Percentiles rank a stretch among this genome's conserved stretches.
These are phyloP conservation scores for Fusarium devonianum DNA, from an alignment of 2,329 filamentous ascomycete genomes.

Conservation along the genomic window DNA sequence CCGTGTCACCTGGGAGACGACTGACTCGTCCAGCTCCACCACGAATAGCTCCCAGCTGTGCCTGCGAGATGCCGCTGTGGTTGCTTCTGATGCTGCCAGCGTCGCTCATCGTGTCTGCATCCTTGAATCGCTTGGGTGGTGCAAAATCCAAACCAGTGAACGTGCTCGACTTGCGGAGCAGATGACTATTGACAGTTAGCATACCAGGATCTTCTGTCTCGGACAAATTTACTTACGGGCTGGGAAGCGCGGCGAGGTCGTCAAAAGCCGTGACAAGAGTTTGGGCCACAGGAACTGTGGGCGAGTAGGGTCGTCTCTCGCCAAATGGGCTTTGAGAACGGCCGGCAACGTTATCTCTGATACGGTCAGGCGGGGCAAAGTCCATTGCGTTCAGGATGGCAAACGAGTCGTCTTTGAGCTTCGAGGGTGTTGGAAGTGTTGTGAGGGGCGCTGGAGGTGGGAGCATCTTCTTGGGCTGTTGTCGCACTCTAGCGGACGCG, in stretches of 20 bases:
- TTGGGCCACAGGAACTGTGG: conserved; percentile 75
- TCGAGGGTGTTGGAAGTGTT: conserved; percentile 83
- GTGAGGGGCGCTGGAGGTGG: conserved; percentile 78
- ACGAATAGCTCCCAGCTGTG: conserved; percentile 75
- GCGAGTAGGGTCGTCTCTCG: conserved; percentile 75
- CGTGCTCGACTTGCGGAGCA: conserved; percentile 77
- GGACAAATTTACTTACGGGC: conserved; percentile 73
- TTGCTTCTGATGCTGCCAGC: conserved; percentile 73
- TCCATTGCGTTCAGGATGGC: conserved; percentile 74
- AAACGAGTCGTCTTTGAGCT: conserved; percentile 83
- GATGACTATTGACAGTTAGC: conserved; percentile 60
- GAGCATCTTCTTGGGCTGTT: conserved; percentile 54
- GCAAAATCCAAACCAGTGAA: conserved; percentile 85
- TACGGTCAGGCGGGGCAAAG: conserved; percentile 80
- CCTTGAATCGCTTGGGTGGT: conserved; percentile 76
- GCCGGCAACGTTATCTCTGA: conserved; percentile 74
- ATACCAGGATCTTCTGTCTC: background rate
- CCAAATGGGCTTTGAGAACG: conserved; percentile 69
- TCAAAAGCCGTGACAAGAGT: conserved; percentile 86
- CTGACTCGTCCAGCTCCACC: conserved; percentile 86
- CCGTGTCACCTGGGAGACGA: conserved; percentile 79
- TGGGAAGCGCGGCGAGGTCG: conserved; percentile 83
- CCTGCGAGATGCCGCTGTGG: conserved; percentile 74
- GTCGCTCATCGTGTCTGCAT: conserved; percentile 67
- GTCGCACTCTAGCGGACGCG: conserved; percentile 57